phyloP scores from a whole-genome alignment of 2,329 filamentous ascomycete genomes.

The Ophiostoma ips region DNA sequence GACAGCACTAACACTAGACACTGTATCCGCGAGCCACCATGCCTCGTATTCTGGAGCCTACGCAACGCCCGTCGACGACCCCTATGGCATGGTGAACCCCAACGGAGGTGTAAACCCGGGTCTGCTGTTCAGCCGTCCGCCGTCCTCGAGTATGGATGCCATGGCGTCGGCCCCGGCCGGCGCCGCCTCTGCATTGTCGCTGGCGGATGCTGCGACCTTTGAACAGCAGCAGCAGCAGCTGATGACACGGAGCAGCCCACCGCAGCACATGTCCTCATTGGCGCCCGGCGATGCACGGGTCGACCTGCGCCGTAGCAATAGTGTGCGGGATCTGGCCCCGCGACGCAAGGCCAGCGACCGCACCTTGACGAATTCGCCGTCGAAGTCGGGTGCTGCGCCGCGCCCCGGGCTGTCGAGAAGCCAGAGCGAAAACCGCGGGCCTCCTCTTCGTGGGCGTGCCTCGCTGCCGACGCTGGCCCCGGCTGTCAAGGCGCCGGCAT shows the following conservation, averaged over 20 bases:
- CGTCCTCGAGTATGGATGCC: slow-evolving; percentile 31
- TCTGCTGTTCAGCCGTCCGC: slow-evolving; percentile 40
- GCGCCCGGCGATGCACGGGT: slow-evolving; percentile 20
- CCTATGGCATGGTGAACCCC: slow-evolving; percentile 34
- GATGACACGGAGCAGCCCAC: slow-evolving; percentile 16
- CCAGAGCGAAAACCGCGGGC: slow-evolving; percentile 38
- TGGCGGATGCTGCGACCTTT: slow-evolving; percentile 14
- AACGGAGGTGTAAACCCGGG: slow-evolving; percentile 44
- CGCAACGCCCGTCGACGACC: slow-evolving; percentile 31
- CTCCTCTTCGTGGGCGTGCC: slow-evolving; percentile 26
- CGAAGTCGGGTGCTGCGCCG: slow-evolving; percentile 32
- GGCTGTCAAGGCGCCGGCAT: slow-evolving; percentile 22
- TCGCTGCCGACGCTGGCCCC: slow-evolving; percentile 35
- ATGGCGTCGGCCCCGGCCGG: slow-evolving; percentile 12
- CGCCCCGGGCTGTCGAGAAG: slow-evolving; percentile 39
- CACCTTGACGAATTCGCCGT: slow-evolving; percentile 33
- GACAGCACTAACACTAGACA: slow-evolving; percentile 25
- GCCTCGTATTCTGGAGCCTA: slow-evolving; percentile 29
- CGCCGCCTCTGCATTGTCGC: neutral
- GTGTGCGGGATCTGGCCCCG: slow-evolving; percentile 28
- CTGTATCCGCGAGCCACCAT: slow-evolving; percentile 23
- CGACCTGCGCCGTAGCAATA: slow-evolving; percentile 31
- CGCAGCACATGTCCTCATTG: slow-evolving; percentile 16
- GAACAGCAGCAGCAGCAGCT: slow-evolving; percentile 13
- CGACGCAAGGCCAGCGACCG: slow-evolving; percentile 29